These are phyloP conservation scores for Nicotiana sylvestris DNA, from an alignment of 257 asterid species.

Conservation along the genomic window DNA sequence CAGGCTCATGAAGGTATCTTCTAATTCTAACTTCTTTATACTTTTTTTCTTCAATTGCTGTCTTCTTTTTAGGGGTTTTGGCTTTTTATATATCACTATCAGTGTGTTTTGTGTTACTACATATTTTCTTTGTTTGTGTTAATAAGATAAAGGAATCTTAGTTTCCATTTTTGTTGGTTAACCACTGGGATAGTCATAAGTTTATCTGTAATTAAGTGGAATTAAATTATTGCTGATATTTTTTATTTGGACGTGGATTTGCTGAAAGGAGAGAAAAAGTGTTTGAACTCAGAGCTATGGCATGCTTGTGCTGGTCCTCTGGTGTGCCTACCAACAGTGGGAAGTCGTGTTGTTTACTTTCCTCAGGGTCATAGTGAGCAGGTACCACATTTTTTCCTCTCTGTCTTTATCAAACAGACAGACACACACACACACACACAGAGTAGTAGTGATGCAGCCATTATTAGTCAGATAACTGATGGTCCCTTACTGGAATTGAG, in stretches of 20 bases:
- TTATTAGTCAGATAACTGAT: not conserved
- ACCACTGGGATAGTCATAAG: not conserved
- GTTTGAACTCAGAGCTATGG: conserved; percentile 96
- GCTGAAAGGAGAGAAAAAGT: conserved; percentile 83
- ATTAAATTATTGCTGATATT: conserved; percentile 32
- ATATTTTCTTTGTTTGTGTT: not conserved
- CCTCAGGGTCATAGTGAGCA: conserved; percentile 99
- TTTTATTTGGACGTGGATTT: conserved; percentile 19
- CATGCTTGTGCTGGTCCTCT: conserved; percentile 99
- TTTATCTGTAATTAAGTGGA: not conserved
- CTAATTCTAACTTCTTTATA: conserved; percentile 12
- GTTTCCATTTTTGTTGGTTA: no score
- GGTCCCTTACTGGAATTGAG: conserved; percentile 22
- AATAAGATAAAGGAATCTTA: not conserved
- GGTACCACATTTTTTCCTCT: conserved; percentile 30
- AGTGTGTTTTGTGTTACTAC: not conserved
- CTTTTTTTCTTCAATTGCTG: conserved; percentile 16
- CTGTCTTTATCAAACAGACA: not conserved
- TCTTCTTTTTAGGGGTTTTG: conserved; percentile 15
- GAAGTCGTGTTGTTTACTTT: conserved; percentile 94
- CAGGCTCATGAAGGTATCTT: conserved; percentile 46
- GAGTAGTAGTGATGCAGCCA: not conserved
- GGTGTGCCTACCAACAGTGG: conserved; percentile 78
- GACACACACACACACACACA: not conserved
- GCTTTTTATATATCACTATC: conserved; percentile 11